Evolutionary conservation across 192 early-diverging fungal species (phyloP), one percentile per base, ranked within the genome.

Genomic region (Phycomyces nitens): DNA sequence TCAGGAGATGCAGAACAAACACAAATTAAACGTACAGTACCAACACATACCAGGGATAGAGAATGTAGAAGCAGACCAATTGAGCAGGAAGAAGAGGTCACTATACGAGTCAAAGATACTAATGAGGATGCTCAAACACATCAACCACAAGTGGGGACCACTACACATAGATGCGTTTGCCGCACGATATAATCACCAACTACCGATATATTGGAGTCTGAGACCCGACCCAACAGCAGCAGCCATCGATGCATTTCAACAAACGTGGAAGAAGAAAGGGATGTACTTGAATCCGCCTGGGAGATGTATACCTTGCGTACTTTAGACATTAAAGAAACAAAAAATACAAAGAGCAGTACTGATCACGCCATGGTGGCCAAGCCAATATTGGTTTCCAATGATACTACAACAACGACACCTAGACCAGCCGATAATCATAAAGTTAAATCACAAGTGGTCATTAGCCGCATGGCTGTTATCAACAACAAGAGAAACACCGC

Each of bases 1-100:
- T 0, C 56, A 66, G 42, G 41, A 60, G 1, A 14, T 53, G 5
- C 39, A 47, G 49, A 66, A 60, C 20, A 0, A 12, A 2, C 18
- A 53, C 22, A 2, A 66, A 0, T 27, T 66, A 22, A 3, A n/a
- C 15, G 12, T 40, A 15, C 21, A 34, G 2, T 66, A 53, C n/a
- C 39, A 53, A 23, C 65, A 66, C 20, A 29, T 66, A 3, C 49
- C 34, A 53, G 65, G 65, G n/a, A 12, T 59, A 21, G 18, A 41
- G 20, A 60, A 66, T 29, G 23, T 29, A 20, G 23, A 40, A 16
- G 57, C 62, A 4, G 53, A 64, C 11, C 47, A 64, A 42, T 21
- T 64, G 40, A 56, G 53, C 53, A 0, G 39, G 38, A 0, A 11
- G 14, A 41, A 24, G 9, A 22, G 15, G 44, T 53, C 62, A 11